A percentile compares a stretch with the other conserved stretches of the same genome.
These are phyloP conservation scores for Puccinellia tenuiflora DNA, from an alignment of 176 grass and related monocot species.

Conservation along the genomic window DNA sequence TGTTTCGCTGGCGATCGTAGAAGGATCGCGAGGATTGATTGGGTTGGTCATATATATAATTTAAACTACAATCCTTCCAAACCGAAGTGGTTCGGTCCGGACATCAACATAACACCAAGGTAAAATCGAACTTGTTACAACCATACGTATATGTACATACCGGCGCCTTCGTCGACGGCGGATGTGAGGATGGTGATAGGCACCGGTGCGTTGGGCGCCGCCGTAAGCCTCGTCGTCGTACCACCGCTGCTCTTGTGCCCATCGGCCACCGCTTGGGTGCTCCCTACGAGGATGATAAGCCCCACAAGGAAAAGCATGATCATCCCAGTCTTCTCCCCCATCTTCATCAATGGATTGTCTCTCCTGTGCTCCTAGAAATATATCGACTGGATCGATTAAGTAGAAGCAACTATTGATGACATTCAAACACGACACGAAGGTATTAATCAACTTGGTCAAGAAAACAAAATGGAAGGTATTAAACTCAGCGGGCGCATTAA, in stretches of 20 bases:
- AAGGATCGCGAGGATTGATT: neutral
- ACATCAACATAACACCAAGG: neutral
- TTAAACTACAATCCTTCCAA: neutral
- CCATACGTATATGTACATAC: neutral
- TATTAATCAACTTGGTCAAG: neutral
- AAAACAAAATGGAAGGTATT: neutral
- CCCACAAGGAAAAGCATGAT: neutral
- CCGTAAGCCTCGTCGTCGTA: neutral
- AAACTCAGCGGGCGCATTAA: neutral
- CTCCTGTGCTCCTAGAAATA: neutral
- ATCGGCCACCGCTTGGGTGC: neutral
- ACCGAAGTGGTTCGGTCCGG: neutral
- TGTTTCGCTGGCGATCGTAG: neutral
- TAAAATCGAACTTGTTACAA: too few species aligned
- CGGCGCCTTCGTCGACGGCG: neutral
- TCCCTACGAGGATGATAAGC: neutral
- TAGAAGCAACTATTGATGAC: neutral
- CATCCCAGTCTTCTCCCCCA: neutral
- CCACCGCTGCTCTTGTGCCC: neutral
- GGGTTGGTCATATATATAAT: neutral
- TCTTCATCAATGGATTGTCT: neutral
- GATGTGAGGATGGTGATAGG: conserved; percentile 3
- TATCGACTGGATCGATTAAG: neutral
- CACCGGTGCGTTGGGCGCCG: neutral
- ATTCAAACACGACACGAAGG: neutral